phyloP scores from a whole-genome alignment of 2,329 filamentous ascomycete genomes.

The Penicillium italicum region DNA sequence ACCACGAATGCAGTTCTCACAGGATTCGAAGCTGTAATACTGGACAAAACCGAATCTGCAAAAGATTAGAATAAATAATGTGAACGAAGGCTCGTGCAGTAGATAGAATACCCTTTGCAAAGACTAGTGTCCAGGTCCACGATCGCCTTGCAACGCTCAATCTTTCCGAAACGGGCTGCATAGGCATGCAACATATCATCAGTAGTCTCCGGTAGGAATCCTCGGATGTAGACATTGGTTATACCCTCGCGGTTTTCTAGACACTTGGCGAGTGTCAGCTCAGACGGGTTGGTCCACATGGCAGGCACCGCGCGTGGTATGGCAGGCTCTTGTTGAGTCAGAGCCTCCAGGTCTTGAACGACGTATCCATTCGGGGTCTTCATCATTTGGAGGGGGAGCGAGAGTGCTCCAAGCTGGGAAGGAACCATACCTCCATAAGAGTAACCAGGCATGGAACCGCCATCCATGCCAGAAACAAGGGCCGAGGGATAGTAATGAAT shows the following conservation, averaged over 20 bases:
- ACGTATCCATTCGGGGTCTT: constrained; percentile 45
- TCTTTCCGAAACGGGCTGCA: constrained; percentile 81
- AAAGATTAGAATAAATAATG: constrained; percentile 23
- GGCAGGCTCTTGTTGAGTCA: constrained; percentile 71
- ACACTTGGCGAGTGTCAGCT: constrained; percentile 89
- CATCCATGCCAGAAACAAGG: constrained; percentile 52
- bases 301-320: constrained; percentile 89
- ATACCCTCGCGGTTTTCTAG: constrained; percentile 92
- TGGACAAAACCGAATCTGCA: constrained; percentile 94
- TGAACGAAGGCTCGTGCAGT: constrained; percentile 4
- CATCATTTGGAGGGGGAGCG: constrained; percentile 45
- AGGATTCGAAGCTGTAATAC: constrained; percentile 80
- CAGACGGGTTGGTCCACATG: constrained; percentile 73
- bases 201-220: constrained; percentile 89
- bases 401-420: constrained; percentile 45
- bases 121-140: constrained; percentile 89
- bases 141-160: constrained; percentile 97
- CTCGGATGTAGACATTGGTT: constrained; percentile 97
- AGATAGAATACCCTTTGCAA: constrained; percentile 93
- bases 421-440: constrained; percentile 64
- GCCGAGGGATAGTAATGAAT: constrained; percentile 60
- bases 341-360: constrained; percentile 56
- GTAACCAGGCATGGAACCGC: constrained; percentile 49
- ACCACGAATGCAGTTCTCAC: constrained; percentile 91
- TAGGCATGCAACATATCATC: constrained; percentile 83